Evolutionary conservation across 73 alveolate genomes (phyloP).

Genomic region (Symbiodinium pilosum): DNA sequence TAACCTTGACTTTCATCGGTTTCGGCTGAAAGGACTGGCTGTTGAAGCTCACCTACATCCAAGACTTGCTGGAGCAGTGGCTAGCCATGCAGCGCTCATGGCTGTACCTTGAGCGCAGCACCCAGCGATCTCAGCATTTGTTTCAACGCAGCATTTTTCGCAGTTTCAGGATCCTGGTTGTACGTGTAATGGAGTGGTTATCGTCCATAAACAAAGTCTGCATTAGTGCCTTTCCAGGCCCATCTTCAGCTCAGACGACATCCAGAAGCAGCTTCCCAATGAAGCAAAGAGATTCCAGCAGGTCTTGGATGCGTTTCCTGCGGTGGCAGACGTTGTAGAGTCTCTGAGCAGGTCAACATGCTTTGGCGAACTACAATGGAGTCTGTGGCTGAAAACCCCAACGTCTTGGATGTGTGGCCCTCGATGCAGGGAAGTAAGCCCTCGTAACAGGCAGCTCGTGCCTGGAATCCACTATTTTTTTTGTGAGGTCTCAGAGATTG

Average conservation of each 20-base stretch:
- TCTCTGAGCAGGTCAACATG: not conserved
- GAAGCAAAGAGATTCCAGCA: slow-evolving; percentile 84
- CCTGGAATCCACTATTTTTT: not conserved
- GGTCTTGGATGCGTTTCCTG: not conserved
- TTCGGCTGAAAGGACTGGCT: slow-evolving; percentile 37
- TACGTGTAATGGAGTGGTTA: not conserved
- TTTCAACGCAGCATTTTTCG: not conserved
- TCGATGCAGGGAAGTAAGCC: too few species aligned
- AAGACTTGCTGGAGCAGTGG: slow-evolving; percentile 84
- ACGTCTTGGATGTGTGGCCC: slow-evolving; percentile 44
- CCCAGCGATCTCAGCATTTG: slow-evolving; percentile 29
- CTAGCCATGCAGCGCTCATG: slow-evolving; percentile 92
- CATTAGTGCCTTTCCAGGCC: slow-evolving; percentile 97
- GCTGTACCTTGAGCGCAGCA: slow-evolving; percentile 55
- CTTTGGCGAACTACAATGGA: slow-evolving; percentile 94
- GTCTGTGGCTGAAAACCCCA: slow-evolving; percentile 75
- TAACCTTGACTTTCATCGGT: too few species aligned
- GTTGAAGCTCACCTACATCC: slow-evolving; percentile 57
- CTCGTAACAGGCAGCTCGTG: too few species aligned
- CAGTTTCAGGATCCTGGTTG: not conserved
- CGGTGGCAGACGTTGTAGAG: not conserved
- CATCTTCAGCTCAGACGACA: slow-evolving; percentile 99
- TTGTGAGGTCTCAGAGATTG: slow-evolving; percentile 82
- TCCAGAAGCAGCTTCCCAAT: slow-evolving; percentile 97
- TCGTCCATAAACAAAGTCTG: too few species aligned